Evolutionary conservation across 805 yeast genomes (phyloP), one percentile per base, ranked within the genome.

Genomic region (Saccharomycopsis selenospora): DNA sequence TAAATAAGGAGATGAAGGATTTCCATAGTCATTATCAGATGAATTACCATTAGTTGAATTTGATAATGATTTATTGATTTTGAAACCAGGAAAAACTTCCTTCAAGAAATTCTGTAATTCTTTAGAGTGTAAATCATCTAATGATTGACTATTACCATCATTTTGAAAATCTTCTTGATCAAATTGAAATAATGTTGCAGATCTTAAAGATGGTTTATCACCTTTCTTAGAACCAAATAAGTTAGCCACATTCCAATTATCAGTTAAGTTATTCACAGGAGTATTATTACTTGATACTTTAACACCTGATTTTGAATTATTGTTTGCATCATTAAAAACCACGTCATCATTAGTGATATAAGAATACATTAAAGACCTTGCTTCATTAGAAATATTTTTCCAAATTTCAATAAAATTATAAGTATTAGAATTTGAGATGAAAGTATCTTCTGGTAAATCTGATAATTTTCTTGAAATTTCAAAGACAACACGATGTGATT

Each of bases 31-130:
- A 36, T 55, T 59, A 2, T 70, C 54, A 8, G 66, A 64, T 6
- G 65, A 29, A 7, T 7, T 11, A 27, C 11, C 7, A 27, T 8
- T 56, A 29, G 46, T 52, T 13, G 66, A 58, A 1, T 60, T 52
- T 4, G 44, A 33, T 33, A 51, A 24, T 25, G 25, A 43, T 30
- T 52, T 50, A 36, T 44, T 49, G 29, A 52, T 41, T 26, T 52
- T 52, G 56, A 84, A 75, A 0, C 91, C 93, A 0, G 95, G 90
- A 49, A 86, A 85, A 61, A 84, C 72, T 45, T 77, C 79, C 45
- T 79, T 76, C 25, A 86, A 66, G 33, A 69, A 61, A 1, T 63
- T 55, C 40, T 71, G 70, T 43, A 80, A 61, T 26, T 71, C 70
- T 25, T 67, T 63, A 2, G 69, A 63, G 46, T 68, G 76, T 25